Conservation (phyloP, 345 rosid species). For the Pistacia atlantica region DNA sequence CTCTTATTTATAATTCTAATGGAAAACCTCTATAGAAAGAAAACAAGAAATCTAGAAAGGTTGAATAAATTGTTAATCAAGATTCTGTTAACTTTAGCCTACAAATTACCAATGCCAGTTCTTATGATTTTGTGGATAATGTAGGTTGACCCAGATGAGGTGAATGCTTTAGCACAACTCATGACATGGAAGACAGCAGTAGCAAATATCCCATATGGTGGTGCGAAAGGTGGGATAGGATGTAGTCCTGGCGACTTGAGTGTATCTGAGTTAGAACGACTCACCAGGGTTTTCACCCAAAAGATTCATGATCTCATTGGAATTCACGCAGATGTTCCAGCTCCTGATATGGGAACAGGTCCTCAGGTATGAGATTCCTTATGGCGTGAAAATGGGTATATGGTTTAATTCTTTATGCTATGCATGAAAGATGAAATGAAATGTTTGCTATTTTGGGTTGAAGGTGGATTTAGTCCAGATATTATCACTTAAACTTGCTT, state of each 20-base stretch:
- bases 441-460: background rate
- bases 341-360: constrained; percentile 98
- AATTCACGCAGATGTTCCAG: constrained; percentile 90
- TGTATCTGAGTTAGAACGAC: constrained; percentile 77
- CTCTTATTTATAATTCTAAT: background rate
- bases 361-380: constrained; percentile 63
- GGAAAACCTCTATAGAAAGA: background rate
- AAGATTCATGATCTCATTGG: constrained; percentile 94
- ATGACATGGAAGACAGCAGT: constrained; percentile 99
- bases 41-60: no score
- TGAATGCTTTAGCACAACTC: constrained; percentile 90
- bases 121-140: constrained; percentile 16
- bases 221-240: constrained; percentile 98
- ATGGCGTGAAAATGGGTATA: background rate
- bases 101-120: background rate
- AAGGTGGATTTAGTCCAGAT: background rate
- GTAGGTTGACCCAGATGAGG: constrained; percentile 97
- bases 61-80: background rate
- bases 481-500: constrained; percentile 3
- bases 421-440: constrained; percentile 3
- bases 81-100: background rate
- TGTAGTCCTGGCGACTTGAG: constrained; percentile 72
- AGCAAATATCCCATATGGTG: constrained; percentile 95
- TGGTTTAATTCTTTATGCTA: background rate
- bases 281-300: constrained; percentile 93